Base-by-base conservation (phyloP, 1,284 basidiomycete genomes). In the Heterobasidion irregulare region DNA sequence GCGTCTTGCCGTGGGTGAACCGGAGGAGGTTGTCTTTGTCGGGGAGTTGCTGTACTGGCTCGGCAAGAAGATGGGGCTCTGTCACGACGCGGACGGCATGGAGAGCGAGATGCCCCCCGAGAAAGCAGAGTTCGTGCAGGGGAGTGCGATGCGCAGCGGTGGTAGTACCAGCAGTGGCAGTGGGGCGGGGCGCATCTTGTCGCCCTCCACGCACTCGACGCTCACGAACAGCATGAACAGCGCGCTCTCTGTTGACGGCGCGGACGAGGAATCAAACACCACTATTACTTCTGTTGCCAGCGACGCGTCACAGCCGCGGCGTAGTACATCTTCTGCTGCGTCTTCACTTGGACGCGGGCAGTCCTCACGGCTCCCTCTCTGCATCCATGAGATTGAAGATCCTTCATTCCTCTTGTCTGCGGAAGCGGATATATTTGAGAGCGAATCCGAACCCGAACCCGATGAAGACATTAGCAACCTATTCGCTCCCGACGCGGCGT, bases 31-130 rank as follows among this genome's bases (percentile, higher is more conserved):
- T n/a, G 70, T 78, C 9, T 83, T 78, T 56, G 69, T 89, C 10
- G 84, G 75, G 0, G 74, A 83, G 64, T 67, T 86, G 2, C 71
- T 89, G 12, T 85, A 82, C 63, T 84, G 81, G 81, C 73, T 88
- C 32, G 83, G 78, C 0, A 70, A 73, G 57, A 70, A 70, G 54
- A 67, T 66, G 47, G 76, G 78, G 0, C 62, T 79, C 16, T 64
- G 78, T 7, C 19, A 59, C 32, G 8, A 58, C 51, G 26, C 52
- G 36, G 19, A 38, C 19, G 36, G 35, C 16, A 48, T 49, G 36
- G 26, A 46, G 43, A 38, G 12, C 12, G 9, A 53, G 12, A 46
- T 13, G 16, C 50, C 43, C 45, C 34, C 46, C 12, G 16, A 36
- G 49, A 51, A 19, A 52, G 38, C 34, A 34, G 33, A 26, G 45